Base-by-base conservation (phyloP, 2,329 filamentous ascomycete species). In the Byssoonygena ceratinophila region DNA sequence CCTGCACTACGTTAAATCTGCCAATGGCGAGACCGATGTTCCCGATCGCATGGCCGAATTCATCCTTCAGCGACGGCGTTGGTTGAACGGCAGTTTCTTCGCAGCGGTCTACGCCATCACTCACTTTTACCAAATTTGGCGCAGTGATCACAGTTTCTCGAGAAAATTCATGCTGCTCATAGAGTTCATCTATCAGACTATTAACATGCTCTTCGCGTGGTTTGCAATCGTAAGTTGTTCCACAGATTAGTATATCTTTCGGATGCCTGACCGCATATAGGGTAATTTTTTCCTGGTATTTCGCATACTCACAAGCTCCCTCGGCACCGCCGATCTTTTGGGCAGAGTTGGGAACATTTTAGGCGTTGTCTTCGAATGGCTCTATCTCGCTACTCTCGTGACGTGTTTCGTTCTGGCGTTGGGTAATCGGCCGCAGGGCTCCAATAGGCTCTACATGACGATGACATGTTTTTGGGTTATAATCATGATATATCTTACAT, bases 201-300 rank as follows among this genome's bases (percentile, higher is more conserved):
- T 83, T 70, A 94, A 87, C 76, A 96, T 97, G 87, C 79, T 98
- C 64, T 98, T 97, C 68, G 90, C 92, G 50, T 98, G 92, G 92
- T 97, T 98, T 66, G 88, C 85, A 62, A 92, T 97, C 64, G 86
- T 75, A 65, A 67, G 72, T 67, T 23, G 16, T 7, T n/a, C 6
- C 16, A 18, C 36, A 18, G 3, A 23, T 29, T 29, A 40, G 18
- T 16, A 12, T n/a, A n/a, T n/a, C n/a, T 23, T 5, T 9, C 2
- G 3, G 20, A 23, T 18, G 8, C 18, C 40, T 51, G 14, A 51
- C 43, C 2, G 14, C n/a, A 44, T 16, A 23, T 52, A 76, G 74
- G 81, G 92, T 65, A 98, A 98, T 73, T 98, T 98, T 78, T 98
- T 97, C 79, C 74, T 98, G 64, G 91, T 98, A 60, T 98, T 98